Conservation (phyloP, 345 rosid genomes). For the Murraya paniculata region DNA sequence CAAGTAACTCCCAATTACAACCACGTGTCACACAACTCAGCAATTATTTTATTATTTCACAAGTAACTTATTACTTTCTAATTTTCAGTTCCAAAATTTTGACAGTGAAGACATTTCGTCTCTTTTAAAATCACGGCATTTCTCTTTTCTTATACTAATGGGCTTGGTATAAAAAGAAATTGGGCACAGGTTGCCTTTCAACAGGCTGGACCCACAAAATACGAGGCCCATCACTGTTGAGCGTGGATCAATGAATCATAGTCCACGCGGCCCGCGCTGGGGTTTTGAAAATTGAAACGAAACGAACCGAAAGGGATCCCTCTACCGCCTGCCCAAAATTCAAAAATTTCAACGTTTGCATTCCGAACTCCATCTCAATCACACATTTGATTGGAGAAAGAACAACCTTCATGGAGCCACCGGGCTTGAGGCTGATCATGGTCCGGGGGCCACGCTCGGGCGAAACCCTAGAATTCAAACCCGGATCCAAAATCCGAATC, state of each 20-base stretch:
- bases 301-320: background rate
- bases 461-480: constrained; percentile 48
- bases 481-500: constrained; percentile 48
- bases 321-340: background rate
- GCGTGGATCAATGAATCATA: background rate
- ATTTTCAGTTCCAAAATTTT: no score
- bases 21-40: no score
- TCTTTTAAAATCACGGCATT: no score
- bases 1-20: no score
- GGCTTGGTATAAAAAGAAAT: no score
- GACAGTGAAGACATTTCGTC: no score
- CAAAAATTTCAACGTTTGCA: background rate
- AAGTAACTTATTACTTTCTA: no score
- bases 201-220: no score
- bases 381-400: background rate
- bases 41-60: no score
- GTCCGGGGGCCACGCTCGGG: constrained; percentile 69
- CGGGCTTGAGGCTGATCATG: constrained; percentile 44
- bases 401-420: constrained; percentile 29
- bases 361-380: background rate
- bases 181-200: background rate
- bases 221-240: background rate
- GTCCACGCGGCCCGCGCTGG: background rate
- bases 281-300: background rate
- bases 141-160: no score